A percentile compares a stretch with the other conserved stretches of the same genome.
These are phyloP conservation scores for Trebouxia sp. DNA, from an alignment of 139 green algal species.

Conservation along the genomic window DNA sequence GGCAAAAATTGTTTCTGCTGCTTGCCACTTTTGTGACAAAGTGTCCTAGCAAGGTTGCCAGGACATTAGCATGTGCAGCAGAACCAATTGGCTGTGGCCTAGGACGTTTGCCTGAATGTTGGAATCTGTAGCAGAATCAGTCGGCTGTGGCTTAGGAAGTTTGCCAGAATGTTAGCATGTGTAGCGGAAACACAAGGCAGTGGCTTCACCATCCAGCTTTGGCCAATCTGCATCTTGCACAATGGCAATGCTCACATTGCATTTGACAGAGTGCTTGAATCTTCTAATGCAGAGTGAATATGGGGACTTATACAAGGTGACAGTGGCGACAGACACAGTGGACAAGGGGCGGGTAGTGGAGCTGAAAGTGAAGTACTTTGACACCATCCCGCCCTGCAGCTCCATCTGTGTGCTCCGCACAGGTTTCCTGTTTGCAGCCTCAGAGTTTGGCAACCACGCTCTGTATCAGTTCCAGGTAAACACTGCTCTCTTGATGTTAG, in stretches of 20 bases:
- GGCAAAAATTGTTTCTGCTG: too few relatives aligned
- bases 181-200: background rate
- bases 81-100: too few relatives aligned
- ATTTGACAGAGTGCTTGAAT: too few relatives aligned
- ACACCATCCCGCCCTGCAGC: slow-evolving; percentile 86
- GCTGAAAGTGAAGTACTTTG: slow-evolving; percentile 97
- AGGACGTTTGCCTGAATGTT: too few relatives aligned
- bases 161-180: background rate
- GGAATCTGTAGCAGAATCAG: too few relatives aligned
- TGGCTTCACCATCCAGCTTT: background rate
- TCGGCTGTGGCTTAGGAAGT: too few relatives aligned
- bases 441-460: slow-evolving; percentile 95
- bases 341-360: slow-evolving; percentile 80
- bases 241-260: background rate
- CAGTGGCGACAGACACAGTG: slow-evolving; percentile 61
- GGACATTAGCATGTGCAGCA: too few relatives aligned
- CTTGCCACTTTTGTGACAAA: too few relatives aligned
- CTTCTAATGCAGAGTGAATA: slow-evolving; percentile 87
- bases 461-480: slow-evolving; percentile 96
- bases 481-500: background rate
- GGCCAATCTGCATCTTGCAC: background rate
- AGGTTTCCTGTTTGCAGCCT: slow-evolving; percentile 96
- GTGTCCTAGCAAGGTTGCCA: too few relatives aligned
- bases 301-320: slow-evolving; percentile 97
- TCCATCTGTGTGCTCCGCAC: slow-evolving; percentile 92